phyloP scores from a whole-genome alignment of 768 basidiomycete species.

The Mycena indigotica region DNA sequence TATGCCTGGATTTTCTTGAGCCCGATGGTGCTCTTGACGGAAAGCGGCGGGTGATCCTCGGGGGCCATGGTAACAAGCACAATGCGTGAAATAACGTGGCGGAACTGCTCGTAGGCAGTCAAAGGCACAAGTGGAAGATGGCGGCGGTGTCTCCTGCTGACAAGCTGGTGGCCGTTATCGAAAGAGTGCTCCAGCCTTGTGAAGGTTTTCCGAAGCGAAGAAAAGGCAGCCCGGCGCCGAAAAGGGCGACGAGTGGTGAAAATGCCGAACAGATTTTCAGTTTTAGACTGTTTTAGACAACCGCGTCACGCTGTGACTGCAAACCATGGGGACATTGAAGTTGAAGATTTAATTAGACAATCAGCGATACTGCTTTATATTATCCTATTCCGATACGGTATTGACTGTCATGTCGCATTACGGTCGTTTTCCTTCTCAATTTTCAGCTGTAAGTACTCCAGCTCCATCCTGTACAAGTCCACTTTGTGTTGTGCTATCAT shows the following conservation, averaged over 20 bases:
- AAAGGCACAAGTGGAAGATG: conserved; percentile 43
- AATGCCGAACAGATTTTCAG: background rate
- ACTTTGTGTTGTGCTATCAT: background rate
- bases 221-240: background rate
- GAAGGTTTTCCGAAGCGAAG: background rate
- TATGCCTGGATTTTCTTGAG: conserved; percentile 85
- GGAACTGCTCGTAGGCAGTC: conserved; percentile 57
- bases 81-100: conserved; percentile 55
- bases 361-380: too few relatives aligned
- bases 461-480: background rate
- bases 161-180: conserved; percentile 11
- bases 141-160: conserved; percentile 9
- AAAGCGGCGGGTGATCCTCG: conserved; percentile 31
- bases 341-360: too few relatives aligned
- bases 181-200: conserved; percentile 12
- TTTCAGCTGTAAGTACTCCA: background rate
- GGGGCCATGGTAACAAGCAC: conserved; percentile 54
- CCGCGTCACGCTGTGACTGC: background rate
- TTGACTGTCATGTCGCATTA: background rate
- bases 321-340: too few relatives aligned
- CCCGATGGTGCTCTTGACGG: conserved; percentile 38
- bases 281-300: background rate
- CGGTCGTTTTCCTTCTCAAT: background rate
- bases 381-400: background rate
- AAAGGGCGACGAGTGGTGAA: background rate